phyloP scores from a whole-genome alignment of 179 eudicot species.

The Silene coronaria region DNA sequence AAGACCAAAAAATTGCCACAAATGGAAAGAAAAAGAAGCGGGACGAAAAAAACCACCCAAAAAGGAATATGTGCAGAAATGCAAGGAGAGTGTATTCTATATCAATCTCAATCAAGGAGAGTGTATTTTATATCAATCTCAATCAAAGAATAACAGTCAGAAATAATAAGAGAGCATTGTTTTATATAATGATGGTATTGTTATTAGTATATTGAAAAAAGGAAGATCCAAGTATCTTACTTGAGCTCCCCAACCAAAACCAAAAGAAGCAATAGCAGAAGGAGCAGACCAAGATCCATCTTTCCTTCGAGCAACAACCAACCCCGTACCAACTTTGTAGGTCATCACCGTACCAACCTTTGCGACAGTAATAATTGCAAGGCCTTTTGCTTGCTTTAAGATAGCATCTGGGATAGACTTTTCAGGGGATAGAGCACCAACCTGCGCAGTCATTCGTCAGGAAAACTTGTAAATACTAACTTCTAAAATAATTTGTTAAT shows the following conservation, averaged over 20 bases:
- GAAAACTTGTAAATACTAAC: not conserved
- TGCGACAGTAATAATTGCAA: slow-evolving; percentile 84
- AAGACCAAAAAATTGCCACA: no score
- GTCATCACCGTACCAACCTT: slow-evolving; percentile 84
- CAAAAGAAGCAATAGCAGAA: slow-evolving; percentile 89
- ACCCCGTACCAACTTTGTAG: slow-evolving; percentile 88
- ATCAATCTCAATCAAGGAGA: no score
- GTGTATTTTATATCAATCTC: no score
- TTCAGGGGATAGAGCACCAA: slow-evolving; percentile 61
- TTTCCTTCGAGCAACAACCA: slow-evolving; percentile 79
- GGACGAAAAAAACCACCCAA: no score
- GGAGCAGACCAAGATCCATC: slow-evolving; percentile 99
- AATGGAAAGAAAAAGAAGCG: no score
- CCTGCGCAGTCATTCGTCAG: slow-evolving; percentile 34
- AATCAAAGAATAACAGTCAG: not conserved
- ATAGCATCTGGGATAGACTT: slow-evolving; percentile 82
- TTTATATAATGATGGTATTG: not conserved
- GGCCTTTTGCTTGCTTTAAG: slow-evolving; percentile 79
- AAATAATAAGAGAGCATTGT: not conserved
- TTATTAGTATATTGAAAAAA: not conserved
- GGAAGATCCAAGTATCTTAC: slow-evolving; percentile 27
- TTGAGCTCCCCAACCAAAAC: slow-evolving; percentile 97
- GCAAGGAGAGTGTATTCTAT: no score
- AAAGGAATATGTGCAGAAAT: no score
- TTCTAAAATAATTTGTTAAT: not conserved